phyloP scores from a whole-genome alignment of 2,329 filamentous ascomycete genomes.

The Scleromitrula shiraiana region DNA sequence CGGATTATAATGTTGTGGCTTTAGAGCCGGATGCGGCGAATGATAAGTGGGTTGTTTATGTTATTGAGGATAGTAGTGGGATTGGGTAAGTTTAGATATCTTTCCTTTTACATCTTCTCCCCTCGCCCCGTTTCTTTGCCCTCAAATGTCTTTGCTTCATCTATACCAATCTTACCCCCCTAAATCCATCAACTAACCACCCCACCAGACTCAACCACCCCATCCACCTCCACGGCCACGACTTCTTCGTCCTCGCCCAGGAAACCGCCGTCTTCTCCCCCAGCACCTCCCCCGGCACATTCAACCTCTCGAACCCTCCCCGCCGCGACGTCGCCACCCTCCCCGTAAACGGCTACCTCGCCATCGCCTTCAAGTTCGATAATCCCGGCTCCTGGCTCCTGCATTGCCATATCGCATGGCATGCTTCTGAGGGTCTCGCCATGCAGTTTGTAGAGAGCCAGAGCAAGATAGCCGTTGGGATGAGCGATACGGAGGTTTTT shows the following conservation, averaged over 20 bases:
- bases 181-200: not conserved
- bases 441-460: slow-evolving; percentile 41
- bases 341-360: slow-evolving; percentile 26
- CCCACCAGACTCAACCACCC: slow-evolving; percentile 20
- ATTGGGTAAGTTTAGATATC: slow-evolving; percentile 15
- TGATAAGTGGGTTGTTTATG: slow-evolving; percentile 20
- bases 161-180: no score
- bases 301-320: slow-evolving; percentile 37
- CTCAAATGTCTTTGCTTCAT: not conserved
- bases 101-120: not conserved
- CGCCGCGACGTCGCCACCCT: slow-evolving; percentile 46
- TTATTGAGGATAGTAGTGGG: slow-evolving; percentile 23
- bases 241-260: slow-evolving; percentile 41
- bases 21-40: not conserved
- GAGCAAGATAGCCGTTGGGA: slow-evolving; percentile 15
- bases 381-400: slow-evolving; percentile 29
- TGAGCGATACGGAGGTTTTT: slow-evolving; percentile 15
- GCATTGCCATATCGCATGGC: slow-evolving; percentile 40
- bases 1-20: slow-evolving; percentile 23
- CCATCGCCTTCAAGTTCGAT: slow-evolving; percentile 28
- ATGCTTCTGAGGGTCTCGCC: slow-evolving; percentile 45
- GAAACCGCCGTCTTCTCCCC: slow-evolving; percentile 32
- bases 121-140: not conserved
- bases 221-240: slow-evolving; percentile 44
- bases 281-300: slow-evolving; percentile 20